Conservation (phyloP, 805 yeast genomes). For the Priceomyces haplophilus region DNA sequence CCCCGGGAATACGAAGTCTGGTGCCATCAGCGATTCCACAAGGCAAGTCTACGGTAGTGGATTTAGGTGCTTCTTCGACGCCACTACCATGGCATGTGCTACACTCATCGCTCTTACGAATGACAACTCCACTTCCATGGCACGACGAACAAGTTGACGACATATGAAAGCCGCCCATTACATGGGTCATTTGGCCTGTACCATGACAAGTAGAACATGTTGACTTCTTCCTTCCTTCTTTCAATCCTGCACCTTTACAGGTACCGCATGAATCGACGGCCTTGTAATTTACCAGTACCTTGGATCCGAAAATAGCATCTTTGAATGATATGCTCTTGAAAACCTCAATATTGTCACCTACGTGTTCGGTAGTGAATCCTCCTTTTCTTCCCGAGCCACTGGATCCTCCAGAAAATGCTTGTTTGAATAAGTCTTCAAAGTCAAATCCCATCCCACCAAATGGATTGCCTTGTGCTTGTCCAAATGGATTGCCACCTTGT, state of each 20-base stretch:
- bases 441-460: conserved; percentile 53
- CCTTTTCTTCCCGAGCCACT: conserved; percentile 39
- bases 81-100: conserved; percentile 86
- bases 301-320: conserved; percentile 82
- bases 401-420: conserved; percentile 46
- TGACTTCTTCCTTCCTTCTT: conserved; percentile 65
- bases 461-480: conserved; percentile 44
- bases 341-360: conserved; percentile 87
- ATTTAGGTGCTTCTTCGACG: conserved; percentile 61
- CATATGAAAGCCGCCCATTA: conserved; percentile 94
- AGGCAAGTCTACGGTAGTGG: conserved; percentile 83
- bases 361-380: conserved; percentile 67
- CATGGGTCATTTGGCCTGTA: conserved; percentile 84
- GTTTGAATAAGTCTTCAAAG: conserved; percentile 45
- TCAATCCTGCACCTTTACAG: conserved; percentile 85
- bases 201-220: conserved; percentile 91
- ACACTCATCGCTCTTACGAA: conserved; percentile 70
- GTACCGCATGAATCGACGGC: conserved; percentile 74
- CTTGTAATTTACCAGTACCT: conserved; percentile 62
- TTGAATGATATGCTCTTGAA: conserved; percentile 71
- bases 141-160: conserved; percentile 87
- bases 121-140: conserved; percentile 82
- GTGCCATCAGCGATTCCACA: conserved; percentile 86
- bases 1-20: conserved; percentile 76
- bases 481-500: conserved; percentile 38